Percentiles rank a stretch among this genome's conserved stretches.
phyloP scores from a whole-genome alignment of 768 basidiomycete species.

The Lentinula boryana region DNA sequence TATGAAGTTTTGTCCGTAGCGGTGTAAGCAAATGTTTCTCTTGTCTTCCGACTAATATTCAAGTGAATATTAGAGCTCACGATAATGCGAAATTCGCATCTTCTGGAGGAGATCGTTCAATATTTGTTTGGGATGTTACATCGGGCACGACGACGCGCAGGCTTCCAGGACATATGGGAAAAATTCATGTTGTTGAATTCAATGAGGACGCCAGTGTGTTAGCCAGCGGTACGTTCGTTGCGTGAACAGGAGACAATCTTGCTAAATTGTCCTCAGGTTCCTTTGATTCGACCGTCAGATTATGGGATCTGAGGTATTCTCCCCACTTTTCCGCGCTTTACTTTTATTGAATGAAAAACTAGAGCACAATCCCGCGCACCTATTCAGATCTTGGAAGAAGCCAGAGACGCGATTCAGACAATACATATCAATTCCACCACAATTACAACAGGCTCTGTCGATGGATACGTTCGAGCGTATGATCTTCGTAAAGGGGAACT shows the following conservation, averaged over 20 bases:
- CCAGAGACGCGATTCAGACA: constrained; percentile 80
- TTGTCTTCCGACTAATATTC: background rate
- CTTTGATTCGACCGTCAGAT: constrained; percentile 82
- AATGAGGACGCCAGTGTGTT: constrained; percentile 82
- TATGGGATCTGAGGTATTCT: constrained; percentile 87
- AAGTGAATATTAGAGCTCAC: constrained; percentile 50
- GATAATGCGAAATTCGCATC: constrained; percentile 95
- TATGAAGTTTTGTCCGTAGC: constrained; percentile 91
- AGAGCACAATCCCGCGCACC: constrained; percentile 77
- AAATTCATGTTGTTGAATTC: constrained; percentile 87
- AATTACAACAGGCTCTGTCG: constrained; percentile 81
- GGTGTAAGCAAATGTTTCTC: constrained; percentile 49
- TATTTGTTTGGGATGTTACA: constrained; percentile 95
- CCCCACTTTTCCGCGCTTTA: constrained; percentile 3
- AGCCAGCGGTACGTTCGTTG: constrained; percentile 60
- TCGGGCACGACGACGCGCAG: constrained; percentile 79
- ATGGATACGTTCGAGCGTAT: constrained; percentile 89
- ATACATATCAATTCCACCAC: constrained; percentile 61
- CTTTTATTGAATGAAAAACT: background rate
- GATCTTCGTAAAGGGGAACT: constrained; percentile 93
- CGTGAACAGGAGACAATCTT: background rate
- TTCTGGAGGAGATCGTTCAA: constrained; percentile 87
- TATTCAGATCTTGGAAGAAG: constrained; percentile 88
- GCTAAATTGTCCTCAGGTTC: constrained; percentile 49
- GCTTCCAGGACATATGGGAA: constrained; percentile 84